Percentiles rank a stretch among this genome's conserved stretches.
These are phyloP conservation scores for Colletotrichum chlorophyti DNA, from an alignment of 2,329 filamentous ascomycete genomes.

Conservation along the genomic window DNA sequence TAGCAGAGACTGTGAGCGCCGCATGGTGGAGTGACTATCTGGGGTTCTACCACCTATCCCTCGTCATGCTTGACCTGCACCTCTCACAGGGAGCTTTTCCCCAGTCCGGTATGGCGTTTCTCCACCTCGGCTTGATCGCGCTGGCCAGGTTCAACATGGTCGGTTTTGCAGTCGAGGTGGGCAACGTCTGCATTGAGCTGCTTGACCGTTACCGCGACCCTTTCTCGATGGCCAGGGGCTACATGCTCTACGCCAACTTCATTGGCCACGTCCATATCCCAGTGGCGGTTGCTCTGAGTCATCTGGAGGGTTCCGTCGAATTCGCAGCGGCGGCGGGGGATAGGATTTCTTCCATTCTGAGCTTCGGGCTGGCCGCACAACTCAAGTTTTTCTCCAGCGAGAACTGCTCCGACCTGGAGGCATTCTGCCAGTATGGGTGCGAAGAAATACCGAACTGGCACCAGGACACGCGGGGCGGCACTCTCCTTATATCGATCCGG, in stretches of 20 bases:
- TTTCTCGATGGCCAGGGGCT: constrained; percentile 71
- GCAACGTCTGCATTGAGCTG: constrained; percentile 67
- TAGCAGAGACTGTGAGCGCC: constrained; percentile 73
- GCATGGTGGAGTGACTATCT: constrained; percentile 77
- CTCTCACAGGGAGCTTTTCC: constrained; percentile 69
- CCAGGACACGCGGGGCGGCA: constrained; percentile 73
- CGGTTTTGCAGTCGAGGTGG: constrained; percentile 70
- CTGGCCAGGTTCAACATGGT: constrained; percentile 75
- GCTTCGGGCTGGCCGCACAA: constrained; percentile 71
- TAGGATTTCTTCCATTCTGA: constrained; percentile 73
- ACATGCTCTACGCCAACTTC: constrained; percentile 73
- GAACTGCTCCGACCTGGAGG: constrained; percentile 72
- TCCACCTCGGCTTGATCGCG: constrained; percentile 72
- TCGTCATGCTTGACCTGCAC: constrained; percentile 72
- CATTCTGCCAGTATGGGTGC: constrained; percentile 74
- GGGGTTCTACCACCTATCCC: constrained; percentile 74
- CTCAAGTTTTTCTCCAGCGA: constrained; percentile 75
- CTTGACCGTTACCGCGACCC: constrained; percentile 68
- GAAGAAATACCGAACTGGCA: constrained; percentile 78
- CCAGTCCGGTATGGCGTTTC: constrained; percentile 72
- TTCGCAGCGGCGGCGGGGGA: constrained; percentile 72
- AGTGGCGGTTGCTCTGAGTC: constrained; percentile 62
- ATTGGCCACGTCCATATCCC: constrained; percentile 73
- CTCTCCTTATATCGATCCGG: constrained; percentile 69
- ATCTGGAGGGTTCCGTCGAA: constrained; percentile 72